These are phyloP conservation scores for Exophiala lecanii-corni DNA, from an alignment of 2,329 filamentous ascomycete genomes.

Conservation along the genomic window DNA sequence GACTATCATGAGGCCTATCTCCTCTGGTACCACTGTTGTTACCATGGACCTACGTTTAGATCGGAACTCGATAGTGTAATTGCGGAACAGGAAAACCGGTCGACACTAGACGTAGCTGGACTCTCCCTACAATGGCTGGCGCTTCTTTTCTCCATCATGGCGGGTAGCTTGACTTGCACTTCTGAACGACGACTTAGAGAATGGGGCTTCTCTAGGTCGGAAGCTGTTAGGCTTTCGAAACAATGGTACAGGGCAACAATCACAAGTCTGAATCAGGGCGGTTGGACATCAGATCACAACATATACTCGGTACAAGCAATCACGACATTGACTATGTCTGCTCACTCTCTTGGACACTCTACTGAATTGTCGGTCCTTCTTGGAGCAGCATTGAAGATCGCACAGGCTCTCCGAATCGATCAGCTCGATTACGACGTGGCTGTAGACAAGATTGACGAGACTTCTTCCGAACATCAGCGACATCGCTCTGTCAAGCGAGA, in stretches of 20 bases:
- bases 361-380: conserved; percentile 46
- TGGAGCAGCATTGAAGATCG: conserved; percentile 44
- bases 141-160: conserved; percentile 25
- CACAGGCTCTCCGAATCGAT: conserved; percentile 46
- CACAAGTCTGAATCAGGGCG: conserved; percentile 43
- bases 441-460: conserved; percentile 10
- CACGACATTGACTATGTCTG: conserved; percentile 45
- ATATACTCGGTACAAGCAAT: conserved; percentile 46
- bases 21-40: conserved; percentile 25
- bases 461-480: conserved; percentile 12
- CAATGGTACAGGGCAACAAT: conserved; percentile 45
- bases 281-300: conserved; percentile 43
- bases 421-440: conserved; percentile 29
- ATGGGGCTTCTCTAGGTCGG: conserved; percentile 44
- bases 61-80: conserved; percentile 18
- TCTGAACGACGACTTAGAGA: conserved; percentile 23
- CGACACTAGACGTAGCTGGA: conserved; percentile 10
- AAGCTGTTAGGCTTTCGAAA: conserved; percentile 39
- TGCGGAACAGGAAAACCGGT: conserved; percentile 5
- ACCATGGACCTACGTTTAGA: conserved; percentile 19
- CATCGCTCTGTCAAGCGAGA: conserved; percentile 25
- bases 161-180: conserved; percentile 21
- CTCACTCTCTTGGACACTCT: conserved; percentile 46
- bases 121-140: conserved; percentile 21
- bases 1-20: conserved; percentile 21